Conservation (phyloP, 306 rosid species). For the Begonia loranthoides region DNA sequence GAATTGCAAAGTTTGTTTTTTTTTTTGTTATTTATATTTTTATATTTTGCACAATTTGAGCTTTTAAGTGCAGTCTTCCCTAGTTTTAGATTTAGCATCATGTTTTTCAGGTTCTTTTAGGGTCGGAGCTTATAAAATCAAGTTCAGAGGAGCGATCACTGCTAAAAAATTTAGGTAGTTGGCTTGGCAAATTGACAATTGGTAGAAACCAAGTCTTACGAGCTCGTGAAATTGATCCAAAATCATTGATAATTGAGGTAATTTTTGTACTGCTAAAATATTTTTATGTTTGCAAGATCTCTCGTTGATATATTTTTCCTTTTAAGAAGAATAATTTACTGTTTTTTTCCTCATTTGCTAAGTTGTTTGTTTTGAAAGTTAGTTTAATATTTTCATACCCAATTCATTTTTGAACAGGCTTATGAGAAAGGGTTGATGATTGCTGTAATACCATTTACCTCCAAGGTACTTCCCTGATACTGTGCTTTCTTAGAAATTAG, state of each 20-base stretch:
- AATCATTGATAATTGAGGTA: slow-evolving; percentile 95
- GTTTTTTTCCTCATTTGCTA: slow-evolving; percentile 3
- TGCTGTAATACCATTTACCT: slow-evolving; percentile 97
- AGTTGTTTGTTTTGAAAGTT: neutral
- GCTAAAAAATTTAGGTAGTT: slow-evolving; percentile 93
- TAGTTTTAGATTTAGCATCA: neutral
- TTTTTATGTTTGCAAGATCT: too few species aligned
- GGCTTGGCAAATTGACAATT: slow-evolving; percentile 97
- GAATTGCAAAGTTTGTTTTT: slow-evolving; percentile 79
- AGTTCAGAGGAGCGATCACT: slow-evolving; percentile 98
- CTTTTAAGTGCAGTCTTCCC: neutral
- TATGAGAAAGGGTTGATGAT: slow-evolving; percentile 99
- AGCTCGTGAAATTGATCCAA: slow-evolving; percentile 97
- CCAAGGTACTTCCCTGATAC: slow-evolving; percentile 48
- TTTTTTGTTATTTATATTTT: neutral
- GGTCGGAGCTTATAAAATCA: slow-evolving; percentile 92
- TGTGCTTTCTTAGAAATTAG: too few species aligned
- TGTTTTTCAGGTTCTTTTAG: slow-evolving; percentile 74
- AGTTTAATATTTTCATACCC: neutral
- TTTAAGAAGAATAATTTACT: neutral
- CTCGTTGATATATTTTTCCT: too few species aligned
- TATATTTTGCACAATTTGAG: neutral
- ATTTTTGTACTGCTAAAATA: neutral
- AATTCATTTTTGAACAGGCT: slow-evolving; percentile 36
- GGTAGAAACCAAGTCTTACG: slow-evolving; percentile 91